phyloP scores from a whole-genome alignment of 202 grass and related monocot species.

The Miscanthus sacchariflorus region DNA sequence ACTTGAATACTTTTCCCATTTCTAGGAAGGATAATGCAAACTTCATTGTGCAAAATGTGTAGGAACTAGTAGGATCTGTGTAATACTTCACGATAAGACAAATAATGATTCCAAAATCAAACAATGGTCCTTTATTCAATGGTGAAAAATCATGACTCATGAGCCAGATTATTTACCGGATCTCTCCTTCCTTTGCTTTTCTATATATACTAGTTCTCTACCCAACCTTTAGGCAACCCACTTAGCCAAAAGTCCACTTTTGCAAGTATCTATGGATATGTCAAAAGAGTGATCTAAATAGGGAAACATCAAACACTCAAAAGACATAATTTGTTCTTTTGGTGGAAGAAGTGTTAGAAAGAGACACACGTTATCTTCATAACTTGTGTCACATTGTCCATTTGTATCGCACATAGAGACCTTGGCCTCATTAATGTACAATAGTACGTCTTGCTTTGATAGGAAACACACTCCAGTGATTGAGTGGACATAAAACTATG shows the following conservation, averaged over 20 bases:
- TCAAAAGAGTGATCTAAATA: not conserved
- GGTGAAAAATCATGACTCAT: too few species aligned
- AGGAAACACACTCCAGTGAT: not conserved
- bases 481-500: too few species aligned
- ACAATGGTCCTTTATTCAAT: too few species aligned
- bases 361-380: conserved; percentile 28
- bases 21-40: conserved; percentile 49
- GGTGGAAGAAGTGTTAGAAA: not conserved
- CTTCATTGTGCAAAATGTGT: conserved; percentile 46
- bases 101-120: not conserved
- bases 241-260: too few species aligned
- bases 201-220: too few species aligned
- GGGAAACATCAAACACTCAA: conserved; percentile 2
- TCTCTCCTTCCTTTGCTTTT: too few species aligned
- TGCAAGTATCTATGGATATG: too few species aligned
- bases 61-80: conserved; percentile 48
- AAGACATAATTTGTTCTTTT: not conserved
- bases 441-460: conserved; percentile 67
- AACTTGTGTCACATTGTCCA: conserved; percentile 34
- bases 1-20: conserved; percentile 46
- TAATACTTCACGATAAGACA: not conserved
- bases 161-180: too few species aligned
- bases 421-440: conserved; percentile 52
- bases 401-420: conserved; percentile 20
- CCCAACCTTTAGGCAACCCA: too few species aligned